Evolutionary conservation across 441 rosid genomes (phyloP).

Genomic region (Pelargonium australe): DNA sequence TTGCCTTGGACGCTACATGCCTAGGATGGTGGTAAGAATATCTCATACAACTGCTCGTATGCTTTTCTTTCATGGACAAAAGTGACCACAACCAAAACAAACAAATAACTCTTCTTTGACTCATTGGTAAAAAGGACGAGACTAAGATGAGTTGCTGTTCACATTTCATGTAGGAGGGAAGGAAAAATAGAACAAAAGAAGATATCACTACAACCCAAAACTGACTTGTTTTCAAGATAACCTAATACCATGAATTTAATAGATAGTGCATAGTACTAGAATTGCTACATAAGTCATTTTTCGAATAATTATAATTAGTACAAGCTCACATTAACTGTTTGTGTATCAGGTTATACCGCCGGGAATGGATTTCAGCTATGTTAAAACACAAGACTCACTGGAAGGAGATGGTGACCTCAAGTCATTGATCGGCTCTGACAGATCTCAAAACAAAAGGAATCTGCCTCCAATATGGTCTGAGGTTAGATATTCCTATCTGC

Average conservation of each 20-base stretch:
- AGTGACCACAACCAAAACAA: background rate
- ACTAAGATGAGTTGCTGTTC: background rate
- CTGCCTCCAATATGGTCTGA: constrained; percentile 88
- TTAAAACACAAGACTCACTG: constrained; percentile 45
- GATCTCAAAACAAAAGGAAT: constrained; percentile 55
- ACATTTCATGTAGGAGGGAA: background rate
- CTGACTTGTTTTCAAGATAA: background rate
- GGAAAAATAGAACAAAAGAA: background rate
- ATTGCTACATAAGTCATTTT: background rate
- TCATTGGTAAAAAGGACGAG: background rate
- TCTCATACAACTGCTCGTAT: background rate
- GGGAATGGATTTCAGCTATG: constrained; percentile 74
- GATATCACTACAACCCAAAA: background rate
- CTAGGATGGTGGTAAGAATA: constrained; percentile 59
- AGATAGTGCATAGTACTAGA: too few relatives aligned
- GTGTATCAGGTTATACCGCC: constrained; percentile 60
- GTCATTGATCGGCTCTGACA: constrained; percentile 58
- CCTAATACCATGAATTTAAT: background rate
- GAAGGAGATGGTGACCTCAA: constrained; percentile 58
- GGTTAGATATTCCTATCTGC: constrained; percentile 34
- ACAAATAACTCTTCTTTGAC: background rate
- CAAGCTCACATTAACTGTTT: background rate
- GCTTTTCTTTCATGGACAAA: background rate
- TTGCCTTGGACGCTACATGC: constrained; percentile 61
- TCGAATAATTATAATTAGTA: background rate